These are phyloP conservation scores for Penicillium samsonianum DNA, from an alignment of 495 filamentous ascomycete genomes.

Conservation along the genomic window DNA sequence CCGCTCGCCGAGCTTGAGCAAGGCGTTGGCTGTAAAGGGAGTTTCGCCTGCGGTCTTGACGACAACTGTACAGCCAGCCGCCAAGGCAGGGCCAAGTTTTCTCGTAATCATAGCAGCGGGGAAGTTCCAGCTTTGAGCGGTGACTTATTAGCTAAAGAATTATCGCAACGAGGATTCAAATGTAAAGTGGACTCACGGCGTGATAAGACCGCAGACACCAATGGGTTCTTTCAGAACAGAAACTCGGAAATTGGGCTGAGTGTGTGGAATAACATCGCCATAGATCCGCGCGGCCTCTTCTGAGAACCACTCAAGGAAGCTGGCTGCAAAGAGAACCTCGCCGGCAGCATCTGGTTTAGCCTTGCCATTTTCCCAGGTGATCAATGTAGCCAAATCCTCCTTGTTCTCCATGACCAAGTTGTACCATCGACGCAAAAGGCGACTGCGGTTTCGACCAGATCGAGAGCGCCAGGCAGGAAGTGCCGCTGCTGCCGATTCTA, in stretches of 20 bases:
- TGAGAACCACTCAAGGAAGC: constrained; percentile 54
- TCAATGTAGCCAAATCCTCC: constrained; percentile 48
- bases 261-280: constrained; percentile 37
- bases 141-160: no score
- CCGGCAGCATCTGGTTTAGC: constrained; percentile 45
- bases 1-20: constrained; percentile 57
- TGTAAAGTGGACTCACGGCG: constrained; percentile 6
- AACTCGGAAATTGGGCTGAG: constrained; percentile 38
- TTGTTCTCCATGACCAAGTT: constrained; percentile 58
- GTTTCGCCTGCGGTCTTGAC: constrained; percentile 46
- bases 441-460: no score
- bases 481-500: no score
- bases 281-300: constrained; percentile 52
- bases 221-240: constrained; percentile 54
- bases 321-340: constrained; percentile 50
- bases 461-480: no score
- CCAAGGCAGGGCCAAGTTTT: constrained; percentile 61
- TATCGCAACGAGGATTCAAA: no score
- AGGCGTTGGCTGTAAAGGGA: constrained; percentile 55
- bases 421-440: not conserved
- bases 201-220: constrained; percentile 34
- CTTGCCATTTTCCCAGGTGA: constrained; percentile 53
- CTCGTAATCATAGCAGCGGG: constrained; percentile 48
- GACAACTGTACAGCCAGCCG: constrained; percentile 63
- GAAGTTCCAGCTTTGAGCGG: not conserved